Base-by-base conservation (phyloP, 495 filamentous ascomycete genomes). In the Haplographium delicatum region DNA sequence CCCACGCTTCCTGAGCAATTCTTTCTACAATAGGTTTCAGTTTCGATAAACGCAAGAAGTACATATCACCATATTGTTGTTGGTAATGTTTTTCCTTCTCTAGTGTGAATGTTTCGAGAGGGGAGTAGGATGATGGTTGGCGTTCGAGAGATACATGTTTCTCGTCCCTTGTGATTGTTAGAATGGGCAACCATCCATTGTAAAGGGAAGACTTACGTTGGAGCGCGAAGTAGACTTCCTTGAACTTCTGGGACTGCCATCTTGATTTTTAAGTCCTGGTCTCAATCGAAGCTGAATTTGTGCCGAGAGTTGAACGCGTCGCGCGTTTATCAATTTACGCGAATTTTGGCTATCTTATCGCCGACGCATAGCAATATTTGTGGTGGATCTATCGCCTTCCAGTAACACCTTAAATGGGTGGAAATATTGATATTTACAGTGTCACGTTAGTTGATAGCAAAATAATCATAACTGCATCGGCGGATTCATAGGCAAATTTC, bases 41-140 rank as follows among this genome's bases (percentile, higher is more conserved):
- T 65, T 84, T 85, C 6, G 87, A 80, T 10, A 97, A 78, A 28
- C 94, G 87, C 57, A 96, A 68, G 65, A 96, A 97, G 72, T 99
- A 99, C 79, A 96, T 88, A 60, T 96, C 91, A 51, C 82, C 87
- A 80, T 85, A 99, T 73, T 99, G 94, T 64, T 97, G 94, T 63
- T 88, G 76, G 60, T 97, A 99, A 19, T 86, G 82, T 39, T 84
- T 80, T 26, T 82, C 74, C 54, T 82, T 81, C 1, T 82, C 79
- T 9, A 96, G 75, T 38, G 71, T 64, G 62, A 86, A 96, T 0
- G 82, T 85, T 41, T 80, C 67, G 19, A 91, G 72, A 1, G 90
- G 83, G 46, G 83, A 84, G 71, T 95, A 95, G 50, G 69, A 63
- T 2, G 88, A 91, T 18, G 68, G 56, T 34, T 61, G 64, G 34